phyloP scores from a whole-genome alignment of 108 stramenopile genomes.

The Pseudonitzschia pungens region DNA sequence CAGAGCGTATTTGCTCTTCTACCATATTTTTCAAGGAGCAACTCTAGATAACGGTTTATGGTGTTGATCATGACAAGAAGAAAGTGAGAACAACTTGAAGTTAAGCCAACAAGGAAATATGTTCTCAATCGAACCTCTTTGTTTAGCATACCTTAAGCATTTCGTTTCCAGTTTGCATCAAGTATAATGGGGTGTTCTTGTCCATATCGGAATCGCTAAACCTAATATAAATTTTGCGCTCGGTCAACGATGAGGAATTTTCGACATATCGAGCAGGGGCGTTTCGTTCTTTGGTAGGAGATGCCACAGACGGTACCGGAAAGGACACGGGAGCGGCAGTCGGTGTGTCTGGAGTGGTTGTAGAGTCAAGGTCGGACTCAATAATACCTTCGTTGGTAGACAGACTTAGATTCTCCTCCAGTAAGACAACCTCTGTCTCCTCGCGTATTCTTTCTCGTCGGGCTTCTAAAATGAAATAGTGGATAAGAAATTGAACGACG shows the following conservation, averaged over 20 bases:
- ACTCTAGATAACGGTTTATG: conserved; percentile 8
- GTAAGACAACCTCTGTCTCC: conserved; percentile 14
- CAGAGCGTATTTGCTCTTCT: conserved; percentile 35
- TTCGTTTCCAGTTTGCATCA: conserved; percentile 38
- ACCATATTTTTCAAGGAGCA: conserved; percentile 31
- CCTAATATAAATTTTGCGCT: neutral
- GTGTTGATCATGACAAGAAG: neutral
- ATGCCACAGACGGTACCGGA: neutral
- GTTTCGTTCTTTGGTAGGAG: neutral
- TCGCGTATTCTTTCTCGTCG: conserved; percentile 16
- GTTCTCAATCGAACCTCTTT: neutral
- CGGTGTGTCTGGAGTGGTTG: neutral
- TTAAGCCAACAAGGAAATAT: neutral
- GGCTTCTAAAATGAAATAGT: conserved; percentile 38
- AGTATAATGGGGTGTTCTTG: neutral
- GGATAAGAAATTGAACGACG: conserved; percentile 36
- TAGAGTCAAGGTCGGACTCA: neutral
- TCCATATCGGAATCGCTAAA: neutral
- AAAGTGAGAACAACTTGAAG: neutral
- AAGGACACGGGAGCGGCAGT: neutral
- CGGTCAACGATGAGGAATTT: neutral
- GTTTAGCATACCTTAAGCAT: conserved; percentile 30
- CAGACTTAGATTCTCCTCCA: conserved; percentile 38
- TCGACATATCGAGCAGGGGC: neutral
- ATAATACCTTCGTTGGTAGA: conserved; percentile 17